Percentiles rank a stretch among this genome's conserved stretches.
Evolutionary conservation across 208 protist genomes (phyloP).

Genomic region (Trypanosomatidae sp.): DNA sequence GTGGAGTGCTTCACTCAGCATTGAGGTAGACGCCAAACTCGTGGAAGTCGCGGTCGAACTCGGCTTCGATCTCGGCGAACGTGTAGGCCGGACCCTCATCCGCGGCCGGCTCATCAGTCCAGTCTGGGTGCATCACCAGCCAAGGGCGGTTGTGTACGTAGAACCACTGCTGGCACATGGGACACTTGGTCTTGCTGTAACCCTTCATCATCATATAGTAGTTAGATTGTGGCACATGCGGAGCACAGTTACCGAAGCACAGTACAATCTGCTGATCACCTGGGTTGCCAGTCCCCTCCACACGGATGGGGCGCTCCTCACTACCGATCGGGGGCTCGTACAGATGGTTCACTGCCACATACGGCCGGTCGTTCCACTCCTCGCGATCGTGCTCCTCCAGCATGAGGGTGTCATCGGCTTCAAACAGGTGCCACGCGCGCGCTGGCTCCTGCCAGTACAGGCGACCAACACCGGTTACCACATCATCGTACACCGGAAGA

Average conservation of each 20-base stretch:
- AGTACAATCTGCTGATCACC: slow-evolving; percentile 85
- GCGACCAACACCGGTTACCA: slow-evolving; percentile 76
- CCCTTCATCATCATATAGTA: slow-evolving; percentile 94
- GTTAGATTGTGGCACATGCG: slow-evolving; percentile 87
- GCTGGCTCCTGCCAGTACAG: slow-evolving; percentile 90
- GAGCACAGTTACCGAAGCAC: slow-evolving; percentile 90
- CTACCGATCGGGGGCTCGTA: slow-evolving; percentile 89
- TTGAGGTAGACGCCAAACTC: slow-evolving; percentile 91
- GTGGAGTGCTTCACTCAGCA: slow-evolving; percentile 58
- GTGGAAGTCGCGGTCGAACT: slow-evolving; percentile 92
- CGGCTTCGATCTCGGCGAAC: slow-evolving; percentile 89
- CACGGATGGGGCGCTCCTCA: slow-evolving; percentile 86
- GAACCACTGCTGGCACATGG: slow-evolving; percentile 90
- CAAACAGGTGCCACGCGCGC: slow-evolving; percentile 83
- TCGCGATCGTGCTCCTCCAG: slow-evolving; percentile 92
- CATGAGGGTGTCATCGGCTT: slow-evolving; percentile 89
- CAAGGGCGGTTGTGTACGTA: slow-evolving; percentile 90
- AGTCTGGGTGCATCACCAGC: slow-evolving; percentile 91
- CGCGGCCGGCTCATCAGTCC: slow-evolving; percentile 87
- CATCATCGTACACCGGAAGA: slow-evolving; percentile 86
- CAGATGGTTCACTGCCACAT: slow-evolving; percentile 88
- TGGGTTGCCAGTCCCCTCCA: slow-evolving; percentile 81
- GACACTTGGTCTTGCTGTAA: slow-evolving; percentile 89
- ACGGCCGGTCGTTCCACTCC: slow-evolving; percentile 90
- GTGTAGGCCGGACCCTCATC: slow-evolving; percentile 90